Evolutionary conservation across 371 early-diverging fungal genomes (phyloP), one percentile per base, ranked within the genome.

Genomic region (Apophysomyces variabilis): DNA sequence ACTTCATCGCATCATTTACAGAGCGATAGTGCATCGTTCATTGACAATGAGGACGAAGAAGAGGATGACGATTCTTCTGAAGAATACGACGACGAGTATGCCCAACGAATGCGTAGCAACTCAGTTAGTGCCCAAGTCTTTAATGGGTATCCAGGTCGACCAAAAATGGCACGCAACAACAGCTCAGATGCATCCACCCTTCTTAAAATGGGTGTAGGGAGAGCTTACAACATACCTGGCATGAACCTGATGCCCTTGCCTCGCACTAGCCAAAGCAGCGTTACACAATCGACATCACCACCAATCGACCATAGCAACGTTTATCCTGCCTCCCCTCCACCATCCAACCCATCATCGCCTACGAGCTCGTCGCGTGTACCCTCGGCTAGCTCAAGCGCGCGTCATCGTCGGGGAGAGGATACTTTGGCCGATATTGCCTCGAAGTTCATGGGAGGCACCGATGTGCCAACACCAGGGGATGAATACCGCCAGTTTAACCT

Each of bases 321-420:
- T 57, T 87, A 82, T 64, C 85, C 85, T 37, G 83, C 75, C 61
- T 84, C 88, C 3, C 85, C 85, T 14, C 85, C 88, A n/a, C 79
- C 83, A n/a, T 86, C 85, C 8, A 80, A 77, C 57, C 86, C 85
- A 11, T 82, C 86, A 11, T 87, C 86, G 0, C 86, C 88, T 7
- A 84, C 79, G 16, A 75, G 71, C 35, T 75, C 83, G 21, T 66
- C 85, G 32, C 79, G 85, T 38, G 75, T 21, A 4, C 46, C 60
- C 14, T 66, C 60, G 2, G 56, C 59, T 8, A 65, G 59, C 35
- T 47, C 58, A 13, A 37, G 57, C 32, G 57, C 72, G 43, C 69
- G 75, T 54, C 64, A 73, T n/a, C 61, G 72, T 68, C 9, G 80
- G 79, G n/a, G 54, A 21, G 54, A 50, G 54, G 54, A 50, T 50